Evolutionary conservation across 106 monocot species (phyloP).

Genomic region (Platanthera zijinensis): DNA sequence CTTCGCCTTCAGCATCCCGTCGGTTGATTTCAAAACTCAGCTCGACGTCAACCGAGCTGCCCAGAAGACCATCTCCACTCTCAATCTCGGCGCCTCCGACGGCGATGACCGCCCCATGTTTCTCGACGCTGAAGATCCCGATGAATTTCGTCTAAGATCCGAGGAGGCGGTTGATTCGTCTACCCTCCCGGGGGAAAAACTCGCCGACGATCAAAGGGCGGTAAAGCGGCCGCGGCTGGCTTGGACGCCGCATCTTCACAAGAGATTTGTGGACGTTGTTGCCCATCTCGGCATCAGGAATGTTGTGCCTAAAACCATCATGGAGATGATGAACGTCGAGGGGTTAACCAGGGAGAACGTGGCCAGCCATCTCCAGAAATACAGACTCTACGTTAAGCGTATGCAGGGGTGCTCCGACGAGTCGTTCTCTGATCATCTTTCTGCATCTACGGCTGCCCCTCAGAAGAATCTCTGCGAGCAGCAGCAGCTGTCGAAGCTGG

Average conservation of each 20-base stretch:
- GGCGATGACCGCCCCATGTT: slow-evolving; percentile 1
- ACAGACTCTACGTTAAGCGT: slow-evolving; percentile 40
- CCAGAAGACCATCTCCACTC: slow-evolving; percentile 1
- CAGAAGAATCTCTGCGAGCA: slow-evolving; percentile 16
- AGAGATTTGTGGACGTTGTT: slow-evolving; percentile 47
- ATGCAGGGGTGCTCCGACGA: slow-evolving; percentile 19
- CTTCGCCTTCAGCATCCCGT: slow-evolving; percentile 13
- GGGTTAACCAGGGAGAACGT: slow-evolving; percentile 50
- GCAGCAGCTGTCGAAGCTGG: slow-evolving; percentile 1
- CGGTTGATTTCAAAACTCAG: neutral
- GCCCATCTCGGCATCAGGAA: slow-evolving; percentile 40
- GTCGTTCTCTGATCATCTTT: slow-evolving; percentile 25
- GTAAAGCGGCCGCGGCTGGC: slow-evolving; percentile 34
- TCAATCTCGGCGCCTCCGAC: neutral
- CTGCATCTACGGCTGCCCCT: slow-evolving; percentile 19
- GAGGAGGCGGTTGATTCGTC: slow-evolving; percentile 12
- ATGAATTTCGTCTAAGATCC: neutral
- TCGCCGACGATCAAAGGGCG: slow-evolving; percentile 10
- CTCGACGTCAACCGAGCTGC: slow-evolving; percentile 7
- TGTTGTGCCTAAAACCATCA: slow-evolving; percentile 47
- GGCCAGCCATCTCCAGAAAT: slow-evolving; percentile 52
- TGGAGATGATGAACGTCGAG: slow-evolving; percentile 58
- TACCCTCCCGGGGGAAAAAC: neutral
- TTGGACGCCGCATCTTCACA: slow-evolving; percentile 59
- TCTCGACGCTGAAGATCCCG: slow-evolving; percentile 6